Evolutionary conservation across 2,329 filamentous ascomycete genomes (phyloP).

Genomic region (Rhinocladiella mackenziei): DNA sequence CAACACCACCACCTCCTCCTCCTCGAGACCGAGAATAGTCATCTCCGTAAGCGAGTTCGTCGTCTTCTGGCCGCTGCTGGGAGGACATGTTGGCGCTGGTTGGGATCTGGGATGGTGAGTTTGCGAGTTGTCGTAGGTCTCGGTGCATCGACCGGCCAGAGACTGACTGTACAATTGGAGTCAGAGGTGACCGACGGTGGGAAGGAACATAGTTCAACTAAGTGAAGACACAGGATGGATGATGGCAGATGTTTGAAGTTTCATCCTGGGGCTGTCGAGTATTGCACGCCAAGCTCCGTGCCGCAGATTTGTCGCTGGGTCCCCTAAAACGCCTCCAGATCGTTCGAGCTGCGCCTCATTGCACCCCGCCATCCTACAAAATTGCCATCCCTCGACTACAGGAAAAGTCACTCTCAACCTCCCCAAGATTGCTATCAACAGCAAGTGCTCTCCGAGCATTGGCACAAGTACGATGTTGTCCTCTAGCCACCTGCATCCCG

Average conservation of each 20-base stretch:
- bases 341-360: slow-evolving; percentile 1
- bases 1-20: too few species aligned
- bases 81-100: slow-evolving; percentile 16
- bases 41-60: slow-evolving; percentile 55
- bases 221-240: not conserved
- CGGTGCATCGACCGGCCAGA: too few species aligned
- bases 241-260: slow-evolving; percentile 1
- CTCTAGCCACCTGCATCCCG: too few species aligned
- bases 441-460: too few species aligned
- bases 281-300: too few species aligned
- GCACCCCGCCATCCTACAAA: too few species aligned
- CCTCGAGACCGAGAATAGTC: slow-evolving; percentile 40
- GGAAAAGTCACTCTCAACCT: too few species aligned
- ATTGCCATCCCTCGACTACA: too few species aligned
- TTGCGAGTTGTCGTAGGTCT: not conserved
- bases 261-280: too few species aligned
- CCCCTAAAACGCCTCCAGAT: not conserved
- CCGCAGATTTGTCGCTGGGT: not conserved
- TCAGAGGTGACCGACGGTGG: not conserved
- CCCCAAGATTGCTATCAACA: too few species aligned
- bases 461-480: too few species aligned
- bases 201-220: too few species aligned
- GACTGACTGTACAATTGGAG: not conserved
- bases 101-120: not conserved
- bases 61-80: slow-evolving; percentile 38